Evolutionary conservation across 139 green algal genomes (phyloP).

Genomic region (Coelastrella sp.): DNA sequence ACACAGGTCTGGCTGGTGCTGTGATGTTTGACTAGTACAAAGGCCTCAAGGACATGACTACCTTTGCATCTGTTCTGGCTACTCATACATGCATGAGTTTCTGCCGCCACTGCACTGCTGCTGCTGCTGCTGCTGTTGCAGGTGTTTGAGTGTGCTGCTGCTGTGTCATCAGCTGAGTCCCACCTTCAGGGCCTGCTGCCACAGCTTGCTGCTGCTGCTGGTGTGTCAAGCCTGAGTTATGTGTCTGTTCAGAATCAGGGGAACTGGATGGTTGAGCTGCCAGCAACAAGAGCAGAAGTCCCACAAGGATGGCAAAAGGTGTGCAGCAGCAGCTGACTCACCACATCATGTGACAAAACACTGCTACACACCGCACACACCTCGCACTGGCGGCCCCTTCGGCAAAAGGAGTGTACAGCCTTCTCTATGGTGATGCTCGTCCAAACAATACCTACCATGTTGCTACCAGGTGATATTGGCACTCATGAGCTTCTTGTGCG

Average conservation of each 20-base stretch:
- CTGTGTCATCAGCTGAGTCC: slow-evolving; percentile 51
- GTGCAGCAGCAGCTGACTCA: not conserved
- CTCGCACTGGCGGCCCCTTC: not conserved
- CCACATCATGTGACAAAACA: not conserved
- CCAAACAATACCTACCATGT: not conserved
- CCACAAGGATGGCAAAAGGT: slow-evolving; percentile 70
- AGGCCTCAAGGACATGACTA: too few relatives aligned
- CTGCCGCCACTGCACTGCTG: not conserved
- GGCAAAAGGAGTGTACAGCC: not conserved
- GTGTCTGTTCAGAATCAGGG: slow-evolving; percentile 64
- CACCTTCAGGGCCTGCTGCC: slow-evolving; percentile 61
- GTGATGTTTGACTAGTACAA: too few relatives aligned
- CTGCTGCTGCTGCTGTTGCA: not conserved
- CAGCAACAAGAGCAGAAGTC: slow-evolving; percentile 59
- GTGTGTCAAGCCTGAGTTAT: slow-evolving; percentile 54
- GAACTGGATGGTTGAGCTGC: slow-evolving; percentile 83
- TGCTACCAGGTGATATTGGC: not conserved
- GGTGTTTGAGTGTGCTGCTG: slow-evolving; percentile 50
- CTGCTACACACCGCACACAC: not conserved
- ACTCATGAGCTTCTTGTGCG: not conserved
- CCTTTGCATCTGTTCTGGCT: not conserved
- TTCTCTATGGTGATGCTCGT: not conserved
- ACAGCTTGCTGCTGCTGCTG: slow-evolving; percentile 52
- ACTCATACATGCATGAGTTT: too few relatives aligned
- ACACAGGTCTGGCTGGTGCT: too few relatives aligned